These are phyloP conservation scores for Grifola frondosa DNA, from an alignment of 1,284 basidiomycete genomes.

Conservation along the genomic window DNA sequence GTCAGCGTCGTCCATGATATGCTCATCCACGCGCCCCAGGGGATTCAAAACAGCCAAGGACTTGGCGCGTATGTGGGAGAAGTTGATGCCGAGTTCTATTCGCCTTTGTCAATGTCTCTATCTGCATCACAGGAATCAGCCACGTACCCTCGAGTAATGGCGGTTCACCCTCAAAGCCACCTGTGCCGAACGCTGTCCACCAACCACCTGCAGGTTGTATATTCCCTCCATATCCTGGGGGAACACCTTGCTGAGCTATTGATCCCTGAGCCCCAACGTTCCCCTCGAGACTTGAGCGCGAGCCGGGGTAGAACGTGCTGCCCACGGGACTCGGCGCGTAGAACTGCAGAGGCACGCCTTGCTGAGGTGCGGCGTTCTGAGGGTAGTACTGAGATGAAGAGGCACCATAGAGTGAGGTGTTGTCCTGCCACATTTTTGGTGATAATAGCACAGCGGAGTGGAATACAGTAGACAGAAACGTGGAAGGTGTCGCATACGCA, in stretches of 20 bases:
- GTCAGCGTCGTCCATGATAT: constrained; percentile 99
- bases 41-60: constrained; percentile 96
- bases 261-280: constrained; percentile 59
- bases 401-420: constrained; percentile 46
- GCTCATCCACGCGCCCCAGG: constrained; percentile 81
- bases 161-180: constrained; percentile 93
- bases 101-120: no score
- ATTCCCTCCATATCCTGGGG: constrained; percentile 62
- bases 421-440: constrained; percentile 70
- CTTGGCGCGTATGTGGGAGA: constrained; percentile 92
- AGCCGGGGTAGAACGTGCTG: constrained; percentile 62
- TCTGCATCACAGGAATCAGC: no score
- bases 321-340: constrained; percentile 57
- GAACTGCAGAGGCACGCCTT: constrained; percentile 68
- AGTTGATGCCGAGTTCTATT: constrained; percentile 97
- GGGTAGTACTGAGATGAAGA: constrained; percentile 66
- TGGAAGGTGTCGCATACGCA: constrained; percentile 6
- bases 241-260: constrained; percentile 44
- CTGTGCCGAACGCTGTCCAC: constrained; percentile 96
- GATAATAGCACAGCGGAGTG: no score
- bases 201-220: constrained; percentile 75
- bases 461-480: constrained; percentile 5
- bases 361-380: constrained; percentile 39
- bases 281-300: constrained; percentile 72
- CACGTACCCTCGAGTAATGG: constrained; percentile 84